These are phyloP conservation scores for Castanospermum australe DNA, from an alignment of 306 rosid species.

Conservation along the genomic window DNA sequence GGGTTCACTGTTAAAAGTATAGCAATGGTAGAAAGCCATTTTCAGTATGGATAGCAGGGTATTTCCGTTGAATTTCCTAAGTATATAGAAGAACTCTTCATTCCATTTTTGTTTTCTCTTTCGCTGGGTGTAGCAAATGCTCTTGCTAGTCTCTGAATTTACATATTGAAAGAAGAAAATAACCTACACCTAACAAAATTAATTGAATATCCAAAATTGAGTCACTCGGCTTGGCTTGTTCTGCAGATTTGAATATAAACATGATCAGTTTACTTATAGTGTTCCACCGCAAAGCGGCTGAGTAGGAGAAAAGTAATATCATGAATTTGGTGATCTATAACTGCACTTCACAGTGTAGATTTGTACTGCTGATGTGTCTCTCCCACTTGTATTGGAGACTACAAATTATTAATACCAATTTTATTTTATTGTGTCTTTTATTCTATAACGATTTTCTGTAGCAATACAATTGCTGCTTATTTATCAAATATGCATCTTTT, in stretches of 20 bases:
- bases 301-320: neutral
- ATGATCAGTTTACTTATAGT: neutral
- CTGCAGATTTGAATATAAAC: neutral
- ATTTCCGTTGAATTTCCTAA: neutral
- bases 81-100: neutral
- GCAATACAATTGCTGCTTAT: neutral
- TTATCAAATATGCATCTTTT: neutral
- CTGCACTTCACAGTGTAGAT: neutral
- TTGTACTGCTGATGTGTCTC: neutral
- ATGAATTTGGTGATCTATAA: constrained; percentile 25
- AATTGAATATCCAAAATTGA: neutral
- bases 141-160: constrained; percentile 3
- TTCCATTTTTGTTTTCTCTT: neutral
- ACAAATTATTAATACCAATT: neutral
- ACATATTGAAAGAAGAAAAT: neutral
- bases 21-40: neutral
- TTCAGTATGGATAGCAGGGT: neutral
- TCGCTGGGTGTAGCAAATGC: neutral
- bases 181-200: neutral
- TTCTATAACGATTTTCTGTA: neutral
- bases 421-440: neutral
- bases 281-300: neutral
- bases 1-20: neutral
- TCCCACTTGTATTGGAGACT: neutral
- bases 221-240: neutral